phyloP scores from a whole-genome alignment of 257 asterid genomes.

The Cinchona pubescens region DNA sequence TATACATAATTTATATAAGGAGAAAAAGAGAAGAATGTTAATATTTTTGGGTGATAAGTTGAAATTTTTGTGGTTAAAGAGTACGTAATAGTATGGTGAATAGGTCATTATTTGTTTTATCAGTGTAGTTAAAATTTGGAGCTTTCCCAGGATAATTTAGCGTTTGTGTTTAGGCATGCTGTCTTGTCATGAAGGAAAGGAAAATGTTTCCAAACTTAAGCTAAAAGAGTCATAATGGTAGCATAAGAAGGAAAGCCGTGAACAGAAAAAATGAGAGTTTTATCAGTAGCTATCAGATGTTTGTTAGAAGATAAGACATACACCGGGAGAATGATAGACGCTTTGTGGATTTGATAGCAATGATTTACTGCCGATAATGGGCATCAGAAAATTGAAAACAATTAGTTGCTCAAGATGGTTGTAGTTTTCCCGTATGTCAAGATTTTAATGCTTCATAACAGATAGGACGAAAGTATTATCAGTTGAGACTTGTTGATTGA shows the following conservation, averaged over 20 bases:
- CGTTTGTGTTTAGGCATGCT: not conserved
- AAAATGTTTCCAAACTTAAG: not conserved
- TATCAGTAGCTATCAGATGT: not conserved
- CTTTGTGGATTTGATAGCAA: not conserved
- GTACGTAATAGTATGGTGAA: not conserved
- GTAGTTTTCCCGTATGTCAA: not conserved
- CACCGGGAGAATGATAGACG: not conserved
- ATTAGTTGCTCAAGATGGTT: not conserved
- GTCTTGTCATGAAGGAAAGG: not conserved
- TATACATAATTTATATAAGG: not conserved
- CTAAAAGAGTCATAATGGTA: not conserved
- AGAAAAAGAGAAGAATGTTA: not conserved
- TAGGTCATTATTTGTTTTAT: not conserved
- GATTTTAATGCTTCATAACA: too few species aligned
- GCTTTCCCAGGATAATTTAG: not conserved
- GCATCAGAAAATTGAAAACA: not conserved
- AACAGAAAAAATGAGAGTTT: too few species aligned
- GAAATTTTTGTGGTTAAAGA: not conserved
- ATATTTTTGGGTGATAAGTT: too few species aligned
- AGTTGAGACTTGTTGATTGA: not conserved
- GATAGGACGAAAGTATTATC: not conserved
- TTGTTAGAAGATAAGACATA: not conserved
- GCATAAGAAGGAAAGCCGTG: not conserved
- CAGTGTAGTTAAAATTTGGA: not conserved
- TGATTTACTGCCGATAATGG: not conserved